Percentiles rank a stretch among this genome's conserved stretches.
Evolutionary conservation across 2,329 filamentous ascomycete genomes (phyloP).

Genomic region (Magnaporthiopsis poae): DNA sequence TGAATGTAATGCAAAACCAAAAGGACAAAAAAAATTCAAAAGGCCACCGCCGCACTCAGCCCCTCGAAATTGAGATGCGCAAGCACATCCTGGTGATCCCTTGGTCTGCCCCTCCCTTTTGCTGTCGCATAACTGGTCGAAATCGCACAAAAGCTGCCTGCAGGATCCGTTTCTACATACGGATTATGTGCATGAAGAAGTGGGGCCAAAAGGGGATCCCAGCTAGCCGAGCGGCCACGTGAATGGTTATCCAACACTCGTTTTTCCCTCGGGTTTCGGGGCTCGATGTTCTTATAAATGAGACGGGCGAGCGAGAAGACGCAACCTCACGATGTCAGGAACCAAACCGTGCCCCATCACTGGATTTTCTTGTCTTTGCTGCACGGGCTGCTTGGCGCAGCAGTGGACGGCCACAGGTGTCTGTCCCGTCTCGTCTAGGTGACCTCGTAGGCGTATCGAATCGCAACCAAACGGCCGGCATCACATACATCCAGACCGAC

Average conservation of each 20-base stretch:
- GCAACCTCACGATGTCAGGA: neutral
- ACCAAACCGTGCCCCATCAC: neutral
- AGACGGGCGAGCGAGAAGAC: neutral
- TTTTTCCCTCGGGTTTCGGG: neutral
- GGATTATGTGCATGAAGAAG: neutral
- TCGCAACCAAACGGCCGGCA: no score
- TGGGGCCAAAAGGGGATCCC: neutral
- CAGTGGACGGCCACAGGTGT: no score
- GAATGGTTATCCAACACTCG: neutral
- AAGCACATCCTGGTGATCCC: neutral
- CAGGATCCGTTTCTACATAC: neutral
- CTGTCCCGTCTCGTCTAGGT: no score
- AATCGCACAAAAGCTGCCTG: neutral
- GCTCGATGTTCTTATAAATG: no score
- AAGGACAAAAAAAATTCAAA: no score
- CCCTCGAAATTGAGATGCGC: neutral
- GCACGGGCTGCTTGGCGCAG: no score
- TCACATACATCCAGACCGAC: no score
- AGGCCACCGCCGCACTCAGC: no score
- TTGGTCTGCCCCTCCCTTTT: neutral
- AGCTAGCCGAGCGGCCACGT: neutral
- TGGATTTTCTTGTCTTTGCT: neutral
- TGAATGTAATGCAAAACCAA: no score
- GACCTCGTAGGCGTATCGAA: no score
- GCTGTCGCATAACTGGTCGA: neutral